Conservation (phyloP, 495 filamentous ascomycete genomes). For the Neurospora pannonica region DNA sequence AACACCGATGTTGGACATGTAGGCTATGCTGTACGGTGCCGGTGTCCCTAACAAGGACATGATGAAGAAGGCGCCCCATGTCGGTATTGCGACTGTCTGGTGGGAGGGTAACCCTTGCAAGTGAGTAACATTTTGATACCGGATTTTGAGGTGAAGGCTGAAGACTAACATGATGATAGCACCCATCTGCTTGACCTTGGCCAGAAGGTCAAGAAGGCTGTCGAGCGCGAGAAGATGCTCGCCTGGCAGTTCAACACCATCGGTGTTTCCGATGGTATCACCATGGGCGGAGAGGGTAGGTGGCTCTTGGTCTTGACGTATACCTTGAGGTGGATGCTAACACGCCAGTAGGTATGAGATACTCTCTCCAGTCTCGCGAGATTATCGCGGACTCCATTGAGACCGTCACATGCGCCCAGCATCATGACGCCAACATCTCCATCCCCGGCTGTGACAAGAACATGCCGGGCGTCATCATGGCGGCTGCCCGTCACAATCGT, state of each 20-base stretch:
- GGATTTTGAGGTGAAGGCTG: background rate
- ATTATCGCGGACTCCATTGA: slow-evolving; percentile 95
- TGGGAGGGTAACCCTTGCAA: slow-evolving; percentile 91
- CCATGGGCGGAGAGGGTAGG: slow-evolving; percentile 89
- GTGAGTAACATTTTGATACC: slow-evolving; percentile 28
- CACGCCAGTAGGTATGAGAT: slow-evolving; percentile 71
- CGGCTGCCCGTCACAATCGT: slow-evolving; percentile 77
- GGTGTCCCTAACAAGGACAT: slow-evolving; percentile 74
- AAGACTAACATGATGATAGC: slow-evolving; percentile 17
- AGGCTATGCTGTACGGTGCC: slow-evolving; percentile 95
- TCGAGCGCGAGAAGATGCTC: slow-evolving; percentile 77
- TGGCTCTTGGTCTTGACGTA: background rate
- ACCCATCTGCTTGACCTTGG: slow-evolving; percentile 69
- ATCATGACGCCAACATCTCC: slow-evolving; percentile 88
- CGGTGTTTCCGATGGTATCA: slow-evolving; percentile 88
- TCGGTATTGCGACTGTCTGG: slow-evolving; percentile 86
- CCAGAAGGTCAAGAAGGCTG: slow-evolving; percentile 77
- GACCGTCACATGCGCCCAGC: slow-evolving; percentile 78
- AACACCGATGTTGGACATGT: background rate
- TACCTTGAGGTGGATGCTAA: background rate
- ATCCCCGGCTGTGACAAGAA: slow-evolving; percentile 99
- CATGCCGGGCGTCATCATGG: slow-evolving; percentile 75
- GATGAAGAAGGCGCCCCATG: slow-evolving; percentile 87
- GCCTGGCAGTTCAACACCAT: slow-evolving; percentile 93
- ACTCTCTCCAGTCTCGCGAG: slow-evolving; percentile 89